A percentile compares a stretch with the other conserved stretches of the same genome.
These are phyloP conservation scores for Fraxinus excelsior DNA, from an alignment of 257 asterid genomes.

Conservation along the genomic window DNA sequence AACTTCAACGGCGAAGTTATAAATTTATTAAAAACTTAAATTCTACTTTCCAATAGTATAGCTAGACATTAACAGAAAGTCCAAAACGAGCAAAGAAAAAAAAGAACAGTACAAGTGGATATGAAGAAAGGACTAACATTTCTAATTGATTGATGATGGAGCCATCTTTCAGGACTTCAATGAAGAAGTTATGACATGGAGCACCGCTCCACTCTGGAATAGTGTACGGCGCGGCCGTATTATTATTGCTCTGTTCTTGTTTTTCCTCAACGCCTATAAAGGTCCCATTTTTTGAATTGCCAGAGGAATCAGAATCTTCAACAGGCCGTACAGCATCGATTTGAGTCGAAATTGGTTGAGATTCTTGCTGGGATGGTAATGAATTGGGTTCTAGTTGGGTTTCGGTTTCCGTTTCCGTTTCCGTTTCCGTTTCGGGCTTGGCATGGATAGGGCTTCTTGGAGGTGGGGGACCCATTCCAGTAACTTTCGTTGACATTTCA, in stretches of 20 bases:
- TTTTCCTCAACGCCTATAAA: conserved; percentile 34
- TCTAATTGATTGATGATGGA: conserved; percentile 66
- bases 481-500: conserved; percentile 22
- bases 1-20: not conserved
- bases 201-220: conserved; percentile 81
- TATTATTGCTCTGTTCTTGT: conserved; percentile 33
- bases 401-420: no score
- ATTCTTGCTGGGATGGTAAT: conserved; percentile 22
- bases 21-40: no score
- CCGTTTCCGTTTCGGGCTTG: conserved; percentile 17
- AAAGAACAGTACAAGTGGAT: not conserved
- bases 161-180: conserved; percentile 89
- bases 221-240: conserved; percentile 62
- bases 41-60: not conserved
- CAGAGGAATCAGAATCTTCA: conserved; percentile 21
- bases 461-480: conserved; percentile 49
- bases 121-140: conserved; percentile 50
- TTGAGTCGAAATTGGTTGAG: conserved; percentile 31
- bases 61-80: conserved; percentile 2
- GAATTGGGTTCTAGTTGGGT: conserved; percentile 26
- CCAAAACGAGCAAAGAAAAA: not conserved
- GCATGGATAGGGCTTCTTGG: conserved; percentile 37
- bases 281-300: not conserved
- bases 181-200: conserved; percentile 63
- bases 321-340: conserved; percentile 20